Conservation (phyloP, 1,139 yeast species). For the Diutina siamensis region DNA sequence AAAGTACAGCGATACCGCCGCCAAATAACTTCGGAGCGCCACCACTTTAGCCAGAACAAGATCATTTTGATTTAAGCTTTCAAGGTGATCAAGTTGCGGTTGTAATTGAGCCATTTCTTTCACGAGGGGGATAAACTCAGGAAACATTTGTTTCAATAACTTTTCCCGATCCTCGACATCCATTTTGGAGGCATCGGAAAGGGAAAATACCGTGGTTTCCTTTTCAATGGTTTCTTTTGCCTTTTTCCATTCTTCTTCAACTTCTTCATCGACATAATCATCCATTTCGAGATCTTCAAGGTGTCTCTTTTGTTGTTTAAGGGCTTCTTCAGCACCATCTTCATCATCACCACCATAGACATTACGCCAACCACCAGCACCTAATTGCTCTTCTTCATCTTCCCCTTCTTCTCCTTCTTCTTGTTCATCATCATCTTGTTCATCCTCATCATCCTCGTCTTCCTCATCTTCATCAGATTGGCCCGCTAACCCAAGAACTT, state of each 20-base stretch:
- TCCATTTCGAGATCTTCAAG: conserved; percentile 68
- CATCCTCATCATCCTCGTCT: conserved; percentile 15
- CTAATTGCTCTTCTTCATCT: conserved; percentile 38
- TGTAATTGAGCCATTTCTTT: conserved; percentile 46
- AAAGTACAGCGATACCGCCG: conserved; percentile 64
- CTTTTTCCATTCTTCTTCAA: conserved; percentile 59
- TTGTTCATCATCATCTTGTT: conserved; percentile 17
- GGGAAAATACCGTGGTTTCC: conserved; percentile 8
- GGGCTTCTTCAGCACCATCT: conserved; percentile 77
- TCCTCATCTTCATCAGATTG: conserved; percentile 21
- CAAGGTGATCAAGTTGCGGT: conserved; percentile 24
- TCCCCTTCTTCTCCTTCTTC: conserved; percentile 36
- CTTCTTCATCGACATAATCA: conserved; percentile 77
- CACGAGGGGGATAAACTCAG: conserved; percentile 74
- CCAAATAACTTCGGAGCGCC: conserved; percentile 70
- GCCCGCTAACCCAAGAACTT: conserved; percentile 29
- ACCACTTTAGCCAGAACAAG: conserved; percentile 36
- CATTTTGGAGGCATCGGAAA: conserved; percentile 14
- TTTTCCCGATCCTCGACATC: conserved; percentile 33
- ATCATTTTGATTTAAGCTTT: conserved; percentile 21
- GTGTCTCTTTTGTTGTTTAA: conserved; percentile 79
- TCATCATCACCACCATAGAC: conserved; percentile 78
- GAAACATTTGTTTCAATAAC: conserved; percentile 50
- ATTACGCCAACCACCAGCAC: conserved; percentile 63
- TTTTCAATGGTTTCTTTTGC: conserved; percentile 22